phyloP scores from a whole-genome alignment of 345 rosid species.

The Linum tenue region DNA sequence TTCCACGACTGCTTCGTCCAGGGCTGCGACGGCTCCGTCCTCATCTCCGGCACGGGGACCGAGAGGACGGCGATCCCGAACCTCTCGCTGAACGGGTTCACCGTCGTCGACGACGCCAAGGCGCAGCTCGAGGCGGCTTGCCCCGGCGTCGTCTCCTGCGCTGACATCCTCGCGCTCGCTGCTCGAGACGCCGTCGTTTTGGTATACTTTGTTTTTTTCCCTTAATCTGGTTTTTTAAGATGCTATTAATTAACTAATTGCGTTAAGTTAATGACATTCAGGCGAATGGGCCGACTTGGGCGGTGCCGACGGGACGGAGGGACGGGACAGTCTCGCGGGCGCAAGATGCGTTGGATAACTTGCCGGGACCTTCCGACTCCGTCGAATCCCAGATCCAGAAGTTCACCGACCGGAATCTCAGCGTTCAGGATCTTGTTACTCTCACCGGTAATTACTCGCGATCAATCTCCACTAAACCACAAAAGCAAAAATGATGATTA shows the following conservation, averaged over 20 bases:
- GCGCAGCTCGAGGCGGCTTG: conserved; percentile 5
- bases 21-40: conserved; percentile 8
- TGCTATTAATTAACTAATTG: too few relatives aligned
- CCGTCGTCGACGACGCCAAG: conserved; percentile 7
- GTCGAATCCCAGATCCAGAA: conserved; percentile 31
- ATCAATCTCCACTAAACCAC: too few relatives aligned
- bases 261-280: not conserved
- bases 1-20: conserved; percentile 9
- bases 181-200: conserved; percentile 8
- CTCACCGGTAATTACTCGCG: conserved; percentile 37
- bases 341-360: conserved; percentile 23
- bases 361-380: conserved; percentile 52
- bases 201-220: not conserved
- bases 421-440: conserved; percentile 46
- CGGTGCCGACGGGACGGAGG: conserved; percentile 52
- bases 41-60: not conserved
- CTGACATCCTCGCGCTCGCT: conserved; percentile 6
- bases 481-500: too few relatives aligned
- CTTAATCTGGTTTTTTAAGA: too few relatives aligned
- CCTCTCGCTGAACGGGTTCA: not conserved
- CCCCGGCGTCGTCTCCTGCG: conserved; percentile 6
- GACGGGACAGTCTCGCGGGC: conserved; percentile 44
- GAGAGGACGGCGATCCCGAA: conserved; percentile 1
- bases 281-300: conserved; percentile 67
- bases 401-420: conserved; percentile 42